Evolutionary conservation across 495 filamentous ascomycete species (phyloP).

Genomic region (Cairneyella variabilis): DNA sequence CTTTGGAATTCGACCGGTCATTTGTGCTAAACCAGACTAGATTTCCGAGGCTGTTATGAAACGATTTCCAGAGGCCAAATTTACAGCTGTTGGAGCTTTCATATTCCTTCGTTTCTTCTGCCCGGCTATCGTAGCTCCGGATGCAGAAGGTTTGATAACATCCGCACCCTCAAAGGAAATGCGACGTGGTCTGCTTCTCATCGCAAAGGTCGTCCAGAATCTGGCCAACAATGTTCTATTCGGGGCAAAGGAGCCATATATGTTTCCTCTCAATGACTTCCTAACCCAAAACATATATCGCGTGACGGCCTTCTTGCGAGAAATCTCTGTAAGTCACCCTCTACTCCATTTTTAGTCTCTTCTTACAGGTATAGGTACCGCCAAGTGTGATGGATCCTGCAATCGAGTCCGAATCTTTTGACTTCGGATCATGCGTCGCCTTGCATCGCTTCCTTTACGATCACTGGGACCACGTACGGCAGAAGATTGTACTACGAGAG

Average conservation of each 20-base stretch:
- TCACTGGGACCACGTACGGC: constrained; percentile 63
- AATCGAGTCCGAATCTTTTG: constrained; percentile 49
- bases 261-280: constrained; percentile 64
- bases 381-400: constrained; percentile 33
- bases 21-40: constrained; percentile 21
- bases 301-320: constrained; percentile 57
- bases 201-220: constrained; percentile 66
- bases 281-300: constrained; percentile 59
- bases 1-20: not conserved
- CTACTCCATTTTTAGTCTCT: not conserved
- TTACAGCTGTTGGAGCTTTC: constrained; percentile 65
- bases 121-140: constrained; percentile 63
- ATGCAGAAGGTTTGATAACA: constrained; percentile 57
- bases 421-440: constrained; percentile 63
- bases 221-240: constrained; percentile 67
- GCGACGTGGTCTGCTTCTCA: constrained; percentile 59
- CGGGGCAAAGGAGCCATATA: constrained; percentile 66
- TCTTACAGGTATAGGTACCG: constrained; percentile 31
- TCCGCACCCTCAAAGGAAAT: constrained; percentile 58
- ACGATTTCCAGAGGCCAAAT: constrained; percentile 63
- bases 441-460: constrained; percentile 64
- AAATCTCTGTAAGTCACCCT: constrained; percentile 50
- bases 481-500: constrained; percentile 55
- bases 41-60: constrained; percentile 54
- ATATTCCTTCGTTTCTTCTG: constrained; percentile 69